These are phyloP conservation scores for Yamadazyma epiphylla DNA, from an alignment of 1,139 yeast species.

Conservation along the genomic window DNA sequence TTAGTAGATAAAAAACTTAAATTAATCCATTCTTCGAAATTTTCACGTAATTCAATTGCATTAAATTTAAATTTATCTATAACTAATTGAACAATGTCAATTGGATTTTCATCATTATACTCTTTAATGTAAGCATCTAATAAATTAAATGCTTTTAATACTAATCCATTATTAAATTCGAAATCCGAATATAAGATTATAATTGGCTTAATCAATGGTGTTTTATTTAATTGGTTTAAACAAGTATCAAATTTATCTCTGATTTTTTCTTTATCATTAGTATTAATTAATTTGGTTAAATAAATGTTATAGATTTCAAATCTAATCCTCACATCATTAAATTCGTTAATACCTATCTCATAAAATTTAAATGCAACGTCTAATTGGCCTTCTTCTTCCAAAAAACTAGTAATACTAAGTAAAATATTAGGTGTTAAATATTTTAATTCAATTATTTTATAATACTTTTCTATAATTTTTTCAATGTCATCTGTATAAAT, in stretches of 20 bases:
- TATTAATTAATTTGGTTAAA: constrained; percentile 46
- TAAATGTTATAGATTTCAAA: constrained; percentile 75
- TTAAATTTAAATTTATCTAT: constrained; percentile 5
- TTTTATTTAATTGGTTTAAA: constrained; percentile 22
- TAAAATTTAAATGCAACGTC: constrained; percentile 59
- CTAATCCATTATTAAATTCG: constrained; percentile 39
- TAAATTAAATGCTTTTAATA: constrained; percentile 25
- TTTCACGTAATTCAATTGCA: constrained; percentile 8
- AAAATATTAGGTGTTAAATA: constrained; percentile 69
- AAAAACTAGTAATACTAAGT: constrained; percentile 61
- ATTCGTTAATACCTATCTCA: constrained; percentile 62
- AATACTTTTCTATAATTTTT: constrained; percentile 43
- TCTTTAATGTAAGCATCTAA: constrained; percentile 12
- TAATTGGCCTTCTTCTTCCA: constrained; percentile 46
- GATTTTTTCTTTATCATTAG: constrained; percentile 50
- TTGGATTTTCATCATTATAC: constrained; percentile 6
- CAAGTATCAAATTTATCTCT: constrained; percentile 73
- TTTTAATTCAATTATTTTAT: constrained; percentile 55
- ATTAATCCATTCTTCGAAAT: constrained; percentile 9
- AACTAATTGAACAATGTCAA: constrained; percentile 7
- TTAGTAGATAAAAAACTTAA: constrained; percentile 6
- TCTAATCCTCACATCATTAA: constrained; percentile 53
- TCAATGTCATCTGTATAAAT: constrained; percentile 39
- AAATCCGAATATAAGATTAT: constrained; percentile 56
- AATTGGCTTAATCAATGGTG: constrained; percentile 42